Base-by-base conservation (phyloP, 2,329 filamentous ascomycete species). In the Arthrobotrys pseudoclavata region DNA sequence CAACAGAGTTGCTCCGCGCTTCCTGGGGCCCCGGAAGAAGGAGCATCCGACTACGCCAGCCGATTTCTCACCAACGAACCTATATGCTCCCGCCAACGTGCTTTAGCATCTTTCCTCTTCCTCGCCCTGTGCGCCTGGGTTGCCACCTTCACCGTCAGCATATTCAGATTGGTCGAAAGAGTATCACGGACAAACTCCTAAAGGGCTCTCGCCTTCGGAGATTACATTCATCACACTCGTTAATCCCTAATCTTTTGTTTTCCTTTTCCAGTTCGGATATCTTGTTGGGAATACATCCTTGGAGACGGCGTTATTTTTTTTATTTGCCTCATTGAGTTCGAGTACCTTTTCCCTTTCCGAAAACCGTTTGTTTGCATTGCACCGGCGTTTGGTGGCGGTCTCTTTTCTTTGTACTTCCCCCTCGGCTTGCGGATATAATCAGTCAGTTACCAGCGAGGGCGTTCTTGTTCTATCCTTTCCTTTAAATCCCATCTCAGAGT, bases 51-150 rank as follows among this genome's bases (percentile, higher is more conserved):
- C 9, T 42, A 50, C 13, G n/a, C 20, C 29, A 50, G 24, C 10
- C 26, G 34, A 2, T 60, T 64, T 15, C 10, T 72, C 7, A 78
- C 62, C 42, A 69, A 74, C 37, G 76, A 83, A 55, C 84, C 86
- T 50, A 88, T 93, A 20, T 92, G 89, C 83, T 83, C 84, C 55
- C 86, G 89, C 50, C 89, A 91, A 80, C 89, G 90, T 82, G 91
- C 91, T 2, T 85, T 98, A 79, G 91, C 92, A 48, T 91, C 89
- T 6, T 91, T 97, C 66, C 87, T 97, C 81, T 86, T 97, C 63
- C 87, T 97, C 74, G 93, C 92, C 9, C 86, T 97, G 72, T 86
- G 96, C 76, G 91, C 93, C n/a, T 98, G 95, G 95, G 88, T 95
- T 77, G 87, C 91, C 83, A 97, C 93, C 22, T 97, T 98, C 84